Evolutionary conservation across 2,329 filamentous ascomycete species (phyloP), one percentile per base, ranked within the genome.

Genomic region (Calonectria multiphialidica): DNA sequence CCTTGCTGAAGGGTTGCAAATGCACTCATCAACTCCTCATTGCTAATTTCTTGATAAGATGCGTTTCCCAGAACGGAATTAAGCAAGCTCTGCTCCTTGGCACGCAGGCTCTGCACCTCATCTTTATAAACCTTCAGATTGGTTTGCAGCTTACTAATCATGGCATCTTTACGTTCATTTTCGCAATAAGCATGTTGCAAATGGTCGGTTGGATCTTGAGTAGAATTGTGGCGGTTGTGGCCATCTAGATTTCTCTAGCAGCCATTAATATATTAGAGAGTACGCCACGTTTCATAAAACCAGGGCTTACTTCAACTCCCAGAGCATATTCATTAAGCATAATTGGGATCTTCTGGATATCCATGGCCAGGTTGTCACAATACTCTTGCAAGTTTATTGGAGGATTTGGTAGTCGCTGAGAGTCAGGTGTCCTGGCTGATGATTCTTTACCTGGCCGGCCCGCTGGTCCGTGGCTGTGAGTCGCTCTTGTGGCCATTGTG

Each of bases 21-120:
- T 10, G 50, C 44, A 23, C 2, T 37, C 2, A 55, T 66, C 30
- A 70, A 15, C 33, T 70, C 62, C 3, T 65, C 30, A 12, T 70
- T 21, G 15, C 42, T 37, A 44, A 61, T 47, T 23, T 53, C 50
- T 25, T 61, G 49, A 33, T 50, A 66, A 3, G 13, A 33, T 16
- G 61, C 21, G 18, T 35, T 62, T 30, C 35, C 59, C 35, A 37
- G 42, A 42, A 59, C 15, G 6, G 13, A 63, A 23, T 42, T 55
- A 28, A 16, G 68, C 15, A 33, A 62, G 40, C 25, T 63, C n/a
- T 70, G 68, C 33, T 70, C 68, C 25, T 50, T 70, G 18, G 42
- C 42, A 44, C 68, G 68, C 44, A 70, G 28, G 2, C 44, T 45
- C 44, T 66, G 68, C 23, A 61, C 13, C 23, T 70, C 44, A 1